phyloP scores from a whole-genome alignment of 768 basidiomycete genomes.

The Agrocybe pediades region DNA sequence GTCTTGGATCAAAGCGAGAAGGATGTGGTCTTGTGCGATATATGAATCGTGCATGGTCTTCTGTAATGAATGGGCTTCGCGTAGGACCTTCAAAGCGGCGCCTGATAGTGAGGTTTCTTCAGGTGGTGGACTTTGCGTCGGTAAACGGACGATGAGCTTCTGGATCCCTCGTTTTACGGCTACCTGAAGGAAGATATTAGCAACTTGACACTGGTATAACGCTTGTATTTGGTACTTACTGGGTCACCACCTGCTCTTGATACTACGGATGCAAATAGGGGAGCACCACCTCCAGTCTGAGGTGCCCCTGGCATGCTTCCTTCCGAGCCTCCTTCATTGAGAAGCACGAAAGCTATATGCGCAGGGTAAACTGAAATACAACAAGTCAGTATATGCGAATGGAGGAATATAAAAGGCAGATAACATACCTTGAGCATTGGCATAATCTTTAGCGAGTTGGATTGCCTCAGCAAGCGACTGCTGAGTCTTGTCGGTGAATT shows the following conservation, averaged over 20 bases:
- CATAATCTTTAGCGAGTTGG: constrained; percentile 83
- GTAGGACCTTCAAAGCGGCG: constrained; percentile 60
- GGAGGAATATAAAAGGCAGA: neutral
- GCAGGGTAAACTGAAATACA: constrained; percentile 67
- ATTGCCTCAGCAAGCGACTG: constrained; percentile 69
- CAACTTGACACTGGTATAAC: neutral
- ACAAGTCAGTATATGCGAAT: constrained; percentile 5
- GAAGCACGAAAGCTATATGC: constrained; percentile 79
- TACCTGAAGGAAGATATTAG: constrained; percentile 34
- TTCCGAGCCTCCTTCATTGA: constrained; percentile 62
- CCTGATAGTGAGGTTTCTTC: constrained; percentile 72
- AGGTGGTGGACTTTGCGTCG: constrained; percentile 83
- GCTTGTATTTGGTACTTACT: constrained; percentile 41
- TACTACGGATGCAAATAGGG: constrained; percentile 78
- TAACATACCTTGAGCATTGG: constrained; percentile 73
- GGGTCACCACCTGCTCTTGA: constrained; percentile 86
- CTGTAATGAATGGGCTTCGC: constrained; percentile 74
- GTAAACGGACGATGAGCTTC: constrained; percentile 67
- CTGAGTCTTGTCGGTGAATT: constrained; percentile 86
- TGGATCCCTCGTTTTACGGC: constrained; percentile 72
- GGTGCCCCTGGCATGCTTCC: constrained; percentile 32
- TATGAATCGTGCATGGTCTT: constrained; percentile 91
- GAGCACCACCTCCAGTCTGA: constrained; percentile 33
- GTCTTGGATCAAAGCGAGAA: constrained; percentile 84
- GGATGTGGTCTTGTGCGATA: constrained; percentile 90